Evolutionary conservation across 768 basidiomycete species (phyloP).

Genomic region (Amylocystis lapponica): DNA sequence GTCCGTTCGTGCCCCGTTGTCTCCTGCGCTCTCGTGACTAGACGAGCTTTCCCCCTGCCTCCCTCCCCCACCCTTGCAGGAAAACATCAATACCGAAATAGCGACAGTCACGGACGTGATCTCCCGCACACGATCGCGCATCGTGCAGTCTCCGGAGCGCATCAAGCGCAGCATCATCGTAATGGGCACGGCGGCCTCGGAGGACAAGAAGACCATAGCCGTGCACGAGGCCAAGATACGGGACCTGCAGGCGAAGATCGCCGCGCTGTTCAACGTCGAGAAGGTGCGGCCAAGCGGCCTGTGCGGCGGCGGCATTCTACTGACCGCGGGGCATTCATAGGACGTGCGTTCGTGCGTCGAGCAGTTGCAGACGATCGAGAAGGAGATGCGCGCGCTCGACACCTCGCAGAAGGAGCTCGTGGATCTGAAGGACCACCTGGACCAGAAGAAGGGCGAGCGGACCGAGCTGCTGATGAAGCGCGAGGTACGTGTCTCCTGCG

Average conservation of each 20-base stretch:
- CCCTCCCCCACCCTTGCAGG: constrained; percentile 32
- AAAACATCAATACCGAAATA: constrained; percentile 57
- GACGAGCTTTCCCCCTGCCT: too few species aligned
- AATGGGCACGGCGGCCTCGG: constrained; percentile 63
- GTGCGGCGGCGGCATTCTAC: background rate
- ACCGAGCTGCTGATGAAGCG: constrained; percentile 61
- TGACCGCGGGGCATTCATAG: constrained; percentile 30
- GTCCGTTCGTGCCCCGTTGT: too few species aligned
- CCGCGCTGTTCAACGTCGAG: constrained; percentile 67
- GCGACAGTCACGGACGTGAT: constrained; percentile 55
- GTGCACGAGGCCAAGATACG: constrained; percentile 68
- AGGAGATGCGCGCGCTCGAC: constrained; percentile 60
- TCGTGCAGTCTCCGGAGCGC: constrained; percentile 89
- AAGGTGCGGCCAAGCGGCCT: constrained; percentile 38
- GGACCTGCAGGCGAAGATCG: constrained; percentile 71
- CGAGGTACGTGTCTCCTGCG: constrained; percentile 42
- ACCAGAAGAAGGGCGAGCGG: constrained; percentile 69
- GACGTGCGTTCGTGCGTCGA: constrained; percentile 69
- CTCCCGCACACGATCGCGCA: constrained; percentile 58
- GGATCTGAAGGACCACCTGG: constrained; percentile 62
- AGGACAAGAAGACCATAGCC: constrained; percentile 64
- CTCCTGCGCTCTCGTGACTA: too few species aligned
- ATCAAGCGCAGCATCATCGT: constrained; percentile 75
- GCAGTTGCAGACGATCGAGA: constrained; percentile 69
- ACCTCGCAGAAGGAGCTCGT: constrained; percentile 59